Percentiles rank a stretch among this genome's conserved stretches.
These are phyloP conservation scores for Talaromyces sp. DNA, from an alignment of 2,329 filamentous ascomycete genomes.

Conservation along the genomic window DNA sequence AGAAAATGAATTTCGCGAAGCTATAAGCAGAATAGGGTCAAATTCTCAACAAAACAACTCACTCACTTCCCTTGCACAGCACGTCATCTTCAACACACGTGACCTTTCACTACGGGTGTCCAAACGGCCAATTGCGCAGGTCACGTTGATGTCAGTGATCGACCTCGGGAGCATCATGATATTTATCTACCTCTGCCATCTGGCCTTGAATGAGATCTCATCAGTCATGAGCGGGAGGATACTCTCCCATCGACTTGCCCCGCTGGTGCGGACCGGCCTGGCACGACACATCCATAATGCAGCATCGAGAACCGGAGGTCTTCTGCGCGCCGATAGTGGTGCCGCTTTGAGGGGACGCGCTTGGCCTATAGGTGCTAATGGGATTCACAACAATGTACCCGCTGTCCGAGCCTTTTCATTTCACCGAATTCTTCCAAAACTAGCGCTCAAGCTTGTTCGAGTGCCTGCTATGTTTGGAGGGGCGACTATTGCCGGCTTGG, in stretches of 20 bases:
- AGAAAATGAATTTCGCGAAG: not conserved
- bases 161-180: slow-evolving; percentile 4
- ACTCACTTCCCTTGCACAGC: slow-evolving; percentile 28
- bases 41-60: slow-evolving; percentile 6
- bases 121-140: slow-evolving; percentile 36
- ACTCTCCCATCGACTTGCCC: slow-evolving; percentile 71
- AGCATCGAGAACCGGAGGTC: slow-evolving; percentile 66
- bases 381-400: slow-evolving; percentile 75
- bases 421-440: slow-evolving; percentile 72
- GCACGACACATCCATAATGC: slow-evolving; percentile 66
- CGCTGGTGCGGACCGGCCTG: slow-evolving; percentile 64
- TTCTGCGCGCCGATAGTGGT: slow-evolving; percentile 67
- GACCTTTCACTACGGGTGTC: slow-evolving; percentile 32
- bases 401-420: slow-evolving; percentile 68
- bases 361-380: slow-evolving; percentile 76
- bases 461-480: slow-evolving; percentile 91
- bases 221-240: slow-evolving; percentile 71
- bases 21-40: not conserved
- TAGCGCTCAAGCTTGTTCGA: slow-evolving; percentile 85
- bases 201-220: slow-evolving; percentile 39
- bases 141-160: slow-evolving; percentile 36
- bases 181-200: slow-evolving; percentile 12
- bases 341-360: slow-evolving; percentile 65
- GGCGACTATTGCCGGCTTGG: slow-evolving; percentile 79
- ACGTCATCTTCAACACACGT: slow-evolving; percentile 33